Base-by-base conservation (phyloP, 2,329 filamentous ascomycete species). In the Neonectria punicea region DNA sequence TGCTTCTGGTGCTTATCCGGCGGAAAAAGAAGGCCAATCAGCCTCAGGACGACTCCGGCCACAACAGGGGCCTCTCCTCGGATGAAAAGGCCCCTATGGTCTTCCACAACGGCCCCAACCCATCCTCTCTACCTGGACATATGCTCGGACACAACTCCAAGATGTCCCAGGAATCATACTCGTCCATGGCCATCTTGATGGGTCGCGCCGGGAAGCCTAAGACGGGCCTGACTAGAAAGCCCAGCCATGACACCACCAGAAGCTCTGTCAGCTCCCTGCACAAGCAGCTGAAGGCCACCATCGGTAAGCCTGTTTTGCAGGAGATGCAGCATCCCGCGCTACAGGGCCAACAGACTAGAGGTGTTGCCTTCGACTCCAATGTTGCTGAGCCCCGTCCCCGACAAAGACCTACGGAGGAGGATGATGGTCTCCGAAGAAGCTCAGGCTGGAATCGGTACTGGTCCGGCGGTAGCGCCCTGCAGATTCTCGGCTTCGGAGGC, bases 381-480 rank as follows among this genome's bases (percentile, higher is more conserved):
- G 74, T 76, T 41, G 73, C 67, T 3, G 74, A 76, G 75, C 81
- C 80, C 63, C 81, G 78, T 61, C 75, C 76, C 67, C 76, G 73
- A 66, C 76, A 74, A 47, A 73, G 66, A 63, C 80, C 60, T 65
- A 70, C 67, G 66, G 79, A 75, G 58, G 73, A 66, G 67, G 79
- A 84, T 54, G 84, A 82, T 53, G 80, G 79, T 49, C 80, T 82
- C 20, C 84, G 89, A 60, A 84, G 88, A 73, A 92, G 90, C 71
- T 93, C 90, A 4, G 90, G 90, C 53, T 93, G 91, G 91, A 93
- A 92, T 77, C 83, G 88, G 58, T 93, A 93, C 79, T 93, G 92
- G 87, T 92, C 90, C 14, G 90, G 90, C 55, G 91, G 91, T 58
- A 92, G 90, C 69, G 86, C 89, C 8, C 80, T 90, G 61, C 90